Base-by-base conservation (phyloP, 345 rosid genomes). In the Ailanthus altissimus region DNA sequence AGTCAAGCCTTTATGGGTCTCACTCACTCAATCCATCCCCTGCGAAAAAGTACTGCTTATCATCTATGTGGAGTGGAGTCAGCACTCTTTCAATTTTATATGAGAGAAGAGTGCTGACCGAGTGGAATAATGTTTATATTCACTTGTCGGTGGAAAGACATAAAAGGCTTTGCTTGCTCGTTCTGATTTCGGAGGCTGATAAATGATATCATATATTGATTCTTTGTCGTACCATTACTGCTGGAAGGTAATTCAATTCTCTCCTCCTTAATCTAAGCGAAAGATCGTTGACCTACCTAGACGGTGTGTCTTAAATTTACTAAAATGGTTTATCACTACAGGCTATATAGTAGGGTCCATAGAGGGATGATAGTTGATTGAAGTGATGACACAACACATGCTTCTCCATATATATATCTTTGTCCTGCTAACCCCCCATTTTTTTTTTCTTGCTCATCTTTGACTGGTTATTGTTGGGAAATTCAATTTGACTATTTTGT, bases 301-400 rank as follows among this genome's bases (percentile, higher is more conserved):
- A 42, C 75, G 20, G 42, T 43, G 56, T 56, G 58, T 49, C 21
- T 49, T 18, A 8, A 32, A 16, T 18, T n/a, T n/a, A n/a, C n/a
- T n/a, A n/a, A n/a, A n/a, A n/a, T n/a, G n/a, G n/a, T n/a, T n/a
- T n/a, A n/a, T n/a, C n/a, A n/a, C n/a, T n/a, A n/a, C n/a, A n/a
- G n/a, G n/a, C n/a, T n/a, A n/a, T n/a, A n/a, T n/a, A 0, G 72
- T 28, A 16, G 58, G 72, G 72, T 49, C 72, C 72, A 6, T 28
- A 3, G 20, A 6, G 14, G 38, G 38, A 32, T 14, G 25, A 47
- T 23, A 56, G 9, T 9, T 47, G 10, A 42, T 68, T 49, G 43
- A 47, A 47, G 42, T 3, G 38, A 6, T 3, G 10, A n/a, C 36
- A 13, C 7, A 43, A 43, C 32, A 66, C 18, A 21, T 43, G 53